phyloP scores from a whole-genome alignment of 148 eudicot species.

The Rhododendron vialii region DNA sequence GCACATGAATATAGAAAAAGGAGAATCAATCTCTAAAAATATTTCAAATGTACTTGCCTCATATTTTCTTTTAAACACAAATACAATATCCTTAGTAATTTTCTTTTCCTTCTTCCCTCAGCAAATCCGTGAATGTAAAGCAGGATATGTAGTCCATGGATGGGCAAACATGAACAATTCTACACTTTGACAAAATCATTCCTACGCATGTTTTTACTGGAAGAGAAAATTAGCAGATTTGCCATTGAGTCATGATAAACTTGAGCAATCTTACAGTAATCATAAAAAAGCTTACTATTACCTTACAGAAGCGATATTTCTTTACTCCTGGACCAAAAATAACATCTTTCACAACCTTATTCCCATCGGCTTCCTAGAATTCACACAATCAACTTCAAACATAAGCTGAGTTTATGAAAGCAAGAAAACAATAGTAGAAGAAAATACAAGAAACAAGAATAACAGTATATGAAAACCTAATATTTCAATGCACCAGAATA shows the following conservation, averaged over 20 bases:
- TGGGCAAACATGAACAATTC: neutral
- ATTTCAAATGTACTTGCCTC: neutral
- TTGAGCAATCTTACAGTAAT: neutral
- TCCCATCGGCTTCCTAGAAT: constrained; percentile 74
- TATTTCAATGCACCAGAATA: neutral
- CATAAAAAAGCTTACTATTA: constrained; percentile 20
- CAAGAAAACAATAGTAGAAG: neutral
- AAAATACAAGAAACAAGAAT: neutral
- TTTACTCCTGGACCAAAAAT: constrained; percentile 72
- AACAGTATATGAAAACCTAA: neutral
- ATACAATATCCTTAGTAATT: neutral
- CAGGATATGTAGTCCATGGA: neutral
- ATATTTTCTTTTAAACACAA: neutral
- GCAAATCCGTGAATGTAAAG: neutral
- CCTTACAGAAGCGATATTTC: constrained; percentile 92
- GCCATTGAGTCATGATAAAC: neutral
- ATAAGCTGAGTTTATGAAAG: neutral
- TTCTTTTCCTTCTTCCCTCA: neutral
- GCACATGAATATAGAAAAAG: neutral
- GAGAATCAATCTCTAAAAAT: neutral
- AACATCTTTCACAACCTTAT: constrained; percentile 67
- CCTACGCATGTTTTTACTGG: neutral
- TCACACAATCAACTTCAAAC: constrained; percentile 7
- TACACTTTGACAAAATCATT: neutral
- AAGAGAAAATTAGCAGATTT: neutral